Percentiles rank a stretch among this genome's conserved stretches.
phyloP scores from a whole-genome alignment of 2,329 filamentous ascomycete species.

The Pseudogymnoascus sp. region DNA sequence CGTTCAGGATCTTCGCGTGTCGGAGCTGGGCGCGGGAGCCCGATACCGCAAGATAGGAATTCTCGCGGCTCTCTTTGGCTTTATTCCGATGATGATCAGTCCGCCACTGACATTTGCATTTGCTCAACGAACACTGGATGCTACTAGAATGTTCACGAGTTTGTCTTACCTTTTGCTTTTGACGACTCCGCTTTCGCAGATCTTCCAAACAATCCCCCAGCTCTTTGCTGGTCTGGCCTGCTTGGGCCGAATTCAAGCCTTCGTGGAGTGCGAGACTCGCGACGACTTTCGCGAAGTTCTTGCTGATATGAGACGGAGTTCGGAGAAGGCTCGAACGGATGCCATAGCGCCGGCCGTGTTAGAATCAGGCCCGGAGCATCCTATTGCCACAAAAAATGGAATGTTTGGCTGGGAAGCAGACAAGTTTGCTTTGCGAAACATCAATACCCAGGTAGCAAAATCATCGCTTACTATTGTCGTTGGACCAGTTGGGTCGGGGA shows the following conservation, averaged over 20 bases:
- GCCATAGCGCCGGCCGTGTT: neutral
- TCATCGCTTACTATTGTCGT: constrained; percentile 23
- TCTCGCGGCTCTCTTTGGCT: constrained; percentile 13
- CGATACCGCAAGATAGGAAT: constrained; percentile 11
- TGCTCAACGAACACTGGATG: constrained; percentile 14
- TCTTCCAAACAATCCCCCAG: constrained; percentile 18
- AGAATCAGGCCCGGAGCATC: neutral
- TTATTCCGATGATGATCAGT: constrained; percentile 13
- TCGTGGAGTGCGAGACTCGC: constrained; percentile 18
- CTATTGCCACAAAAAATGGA: constrained; percentile 17
- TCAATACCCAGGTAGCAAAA: constrained; percentile 14
- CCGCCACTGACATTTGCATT: constrained; percentile 17
- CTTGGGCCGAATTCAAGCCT: constrained; percentile 23
- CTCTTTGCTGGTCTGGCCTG: constrained; percentile 18
- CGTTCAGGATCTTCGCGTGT: constrained; percentile 29
- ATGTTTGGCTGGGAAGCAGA: constrained; percentile 24
- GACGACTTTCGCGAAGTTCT: constrained; percentile 15
- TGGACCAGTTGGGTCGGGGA: constrained; percentile 27
- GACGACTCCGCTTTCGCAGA: constrained; percentile 15
- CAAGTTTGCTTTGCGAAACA: constrained; percentile 18
- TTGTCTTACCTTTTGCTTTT: constrained; percentile 19
- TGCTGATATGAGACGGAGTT: constrained; percentile 8
- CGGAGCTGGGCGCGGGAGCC: constrained; percentile 27
- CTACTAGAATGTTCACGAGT: constrained; percentile 16
- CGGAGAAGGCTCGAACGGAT: constrained; percentile 4